These are phyloP conservation scores for Neurospora sublineolata DNA, from an alignment of 495 filamentous ascomycete genomes.

Conservation along the genomic window DNA sequence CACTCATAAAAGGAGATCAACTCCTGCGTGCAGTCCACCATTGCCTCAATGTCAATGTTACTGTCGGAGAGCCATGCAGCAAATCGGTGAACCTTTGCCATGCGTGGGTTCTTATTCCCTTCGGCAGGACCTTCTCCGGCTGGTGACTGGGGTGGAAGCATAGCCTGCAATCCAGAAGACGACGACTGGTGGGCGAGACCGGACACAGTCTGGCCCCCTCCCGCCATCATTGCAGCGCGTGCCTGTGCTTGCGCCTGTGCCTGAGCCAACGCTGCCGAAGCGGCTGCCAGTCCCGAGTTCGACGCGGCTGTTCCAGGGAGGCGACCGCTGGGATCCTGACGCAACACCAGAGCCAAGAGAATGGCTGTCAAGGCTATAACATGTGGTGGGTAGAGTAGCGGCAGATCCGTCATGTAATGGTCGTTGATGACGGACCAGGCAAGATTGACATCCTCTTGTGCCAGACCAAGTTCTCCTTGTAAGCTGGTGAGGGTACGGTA, in stretches of 20 bases:
- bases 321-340: slow-evolving; percentile 15
- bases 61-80: slow-evolving; percentile 84
- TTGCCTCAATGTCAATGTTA: slow-evolving; percentile 79
- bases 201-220: slow-evolving; percentile 1
- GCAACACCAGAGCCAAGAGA: slow-evolving; percentile 72
- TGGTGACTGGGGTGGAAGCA: neutral
- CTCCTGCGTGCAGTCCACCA: slow-evolving; percentile 91
- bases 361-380: slow-evolving; percentile 85
- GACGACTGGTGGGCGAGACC: slow-evolving; percentile 1
- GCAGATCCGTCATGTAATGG: slow-evolving; percentile 88
- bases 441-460: slow-evolving; percentile 63
- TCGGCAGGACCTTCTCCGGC: slow-evolving; percentile 11
- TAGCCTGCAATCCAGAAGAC: neutral
- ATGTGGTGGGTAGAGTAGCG: slow-evolving; percentile 79
- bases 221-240: slow-evolving; percentile 12
- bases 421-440: slow-evolving; percentile 91
- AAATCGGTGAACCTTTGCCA: slow-evolving; percentile 58
- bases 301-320: slow-evolving; percentile 1
- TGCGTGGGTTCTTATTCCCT: slow-evolving; percentile 13
- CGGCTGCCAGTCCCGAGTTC: slow-evolving; percentile 28
- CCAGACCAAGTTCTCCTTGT: slow-evolving; percentile 55
- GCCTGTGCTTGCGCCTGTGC: slow-evolving; percentile 23
- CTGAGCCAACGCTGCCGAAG: slow-evolving; percentile 29
- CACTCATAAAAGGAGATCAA: slow-evolving; percentile 90
- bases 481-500: slow-evolving; percentile 77